Percentiles rank a stretch among this genome's conserved stretches.
phyloP scores from a whole-genome alignment of 2,329 filamentous ascomycete species.

The Colletotrichum higginsianum region DNA sequence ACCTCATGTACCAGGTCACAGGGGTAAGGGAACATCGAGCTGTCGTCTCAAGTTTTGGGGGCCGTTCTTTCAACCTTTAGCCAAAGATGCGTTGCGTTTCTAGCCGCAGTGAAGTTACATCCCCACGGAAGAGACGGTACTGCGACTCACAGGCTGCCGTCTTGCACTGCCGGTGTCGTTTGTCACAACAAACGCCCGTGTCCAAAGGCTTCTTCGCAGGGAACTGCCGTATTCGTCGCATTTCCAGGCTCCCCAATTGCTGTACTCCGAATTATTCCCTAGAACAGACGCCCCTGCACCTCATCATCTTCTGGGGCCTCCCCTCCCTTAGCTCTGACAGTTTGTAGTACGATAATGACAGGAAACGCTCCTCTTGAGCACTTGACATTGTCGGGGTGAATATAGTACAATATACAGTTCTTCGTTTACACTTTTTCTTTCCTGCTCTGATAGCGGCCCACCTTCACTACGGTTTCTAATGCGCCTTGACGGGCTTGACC shows the following conservation, averaged over 20 bases:
- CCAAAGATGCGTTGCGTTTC: background rate
- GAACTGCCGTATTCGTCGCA: background rate
- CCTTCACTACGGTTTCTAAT: slow-evolving; percentile 34
- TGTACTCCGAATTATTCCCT: background rate
- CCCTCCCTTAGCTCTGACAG: background rate
- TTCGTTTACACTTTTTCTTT: slow-evolving; percentile 34
- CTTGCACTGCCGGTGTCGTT: background rate
- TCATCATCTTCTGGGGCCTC: too few relatives aligned
- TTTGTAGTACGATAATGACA: background rate
- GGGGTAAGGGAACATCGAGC: background rate
- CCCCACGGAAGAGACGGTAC: background rate
- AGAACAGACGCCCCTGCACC: too few relatives aligned
- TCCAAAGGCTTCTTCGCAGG: background rate
- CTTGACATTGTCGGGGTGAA: slow-evolving; percentile 21
- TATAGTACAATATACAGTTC: slow-evolving; percentile 43
- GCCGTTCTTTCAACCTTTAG: background rate
- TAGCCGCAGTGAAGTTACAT: background rate
- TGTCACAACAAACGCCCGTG: background rate
- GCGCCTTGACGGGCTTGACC: slow-evolving; percentile 54
- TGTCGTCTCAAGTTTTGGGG: background rate
- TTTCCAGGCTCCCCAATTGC: background rate
- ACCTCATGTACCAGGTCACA: background rate
- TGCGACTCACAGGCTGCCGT: background rate
- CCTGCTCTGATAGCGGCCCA: slow-evolving; percentile 2
- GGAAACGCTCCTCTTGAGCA: slow-evolving; percentile 31